Conservation (phyloP, 352 stramenopile genomes). For the Aphanomyces astaci region DNA sequence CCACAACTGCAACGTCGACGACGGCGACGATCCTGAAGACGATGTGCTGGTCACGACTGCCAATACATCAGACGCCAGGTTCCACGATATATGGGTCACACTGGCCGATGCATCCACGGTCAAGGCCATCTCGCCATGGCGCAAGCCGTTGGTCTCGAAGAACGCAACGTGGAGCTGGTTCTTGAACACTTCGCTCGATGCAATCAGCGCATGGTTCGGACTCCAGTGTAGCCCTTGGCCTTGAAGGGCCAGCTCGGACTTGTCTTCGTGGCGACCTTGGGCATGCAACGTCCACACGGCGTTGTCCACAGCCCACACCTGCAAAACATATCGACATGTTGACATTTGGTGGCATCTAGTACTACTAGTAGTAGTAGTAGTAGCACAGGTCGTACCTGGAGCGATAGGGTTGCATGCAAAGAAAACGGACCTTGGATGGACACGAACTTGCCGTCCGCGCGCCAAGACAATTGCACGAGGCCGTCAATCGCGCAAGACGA, state of each 20-base stretch:
- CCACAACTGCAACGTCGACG: slow-evolving; percentile 54
- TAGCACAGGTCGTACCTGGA: slow-evolving; percentile 30
- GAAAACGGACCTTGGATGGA: slow-evolving; percentile 43
- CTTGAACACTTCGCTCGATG: slow-evolving; percentile 49
- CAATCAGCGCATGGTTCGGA: slow-evolving; percentile 66
- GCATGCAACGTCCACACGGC: slow-evolving; percentile 48
- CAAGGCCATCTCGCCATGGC: slow-evolving; percentile 71
- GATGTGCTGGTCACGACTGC: slow-evolving; percentile 38
- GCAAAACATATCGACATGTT: background rate
- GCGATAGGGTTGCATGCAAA: slow-evolving; percentile 41
- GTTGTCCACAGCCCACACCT: slow-evolving; percentile 17
- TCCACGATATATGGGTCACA: slow-evolving; percentile 46
- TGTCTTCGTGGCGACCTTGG: slow-evolving; percentile 63
- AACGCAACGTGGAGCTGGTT: slow-evolving; percentile 60
- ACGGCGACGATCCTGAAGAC: background rate
- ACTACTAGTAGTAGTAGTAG: no score
- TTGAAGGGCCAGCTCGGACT: slow-evolving; percentile 40
- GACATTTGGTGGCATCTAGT: background rate
- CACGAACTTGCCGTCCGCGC: slow-evolving; percentile 63
- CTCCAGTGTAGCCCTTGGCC: slow-evolving; percentile 49
- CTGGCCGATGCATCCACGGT: slow-evolving; percentile 21
- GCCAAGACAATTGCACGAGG: slow-evolving; percentile 41
- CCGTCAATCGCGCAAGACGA: slow-evolving; percentile 30
- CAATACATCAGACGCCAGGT: slow-evolving; percentile 56
- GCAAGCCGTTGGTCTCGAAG: slow-evolving; percentile 76